Conservation (phyloP, 2,329 filamentous ascomycete species). For the Madurella mycetomatis region DNA sequence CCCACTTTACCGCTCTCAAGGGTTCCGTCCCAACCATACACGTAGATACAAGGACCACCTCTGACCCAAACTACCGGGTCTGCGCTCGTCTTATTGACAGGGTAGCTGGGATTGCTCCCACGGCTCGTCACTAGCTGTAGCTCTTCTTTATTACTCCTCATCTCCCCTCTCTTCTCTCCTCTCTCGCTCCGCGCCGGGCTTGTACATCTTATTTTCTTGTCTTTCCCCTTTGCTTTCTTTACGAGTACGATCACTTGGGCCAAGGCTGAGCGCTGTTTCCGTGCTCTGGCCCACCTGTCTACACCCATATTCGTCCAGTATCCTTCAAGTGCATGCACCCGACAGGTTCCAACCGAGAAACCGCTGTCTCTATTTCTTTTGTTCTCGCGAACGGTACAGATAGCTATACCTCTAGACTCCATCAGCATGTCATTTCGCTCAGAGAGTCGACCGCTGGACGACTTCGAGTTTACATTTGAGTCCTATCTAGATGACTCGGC, state of each 20-base stretch:
- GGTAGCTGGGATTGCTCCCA: neutral
- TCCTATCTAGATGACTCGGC: conserved; percentile 22
- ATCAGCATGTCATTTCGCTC: conserved; percentile 3
- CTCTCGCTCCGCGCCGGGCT: neutral
- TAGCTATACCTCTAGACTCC: neutral
- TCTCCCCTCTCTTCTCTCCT: neutral
- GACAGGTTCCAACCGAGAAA: no score
- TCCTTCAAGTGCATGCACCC: no score
- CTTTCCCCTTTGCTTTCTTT: no score
- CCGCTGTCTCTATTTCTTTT: no score
- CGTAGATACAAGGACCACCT: conserved; percentile 1
- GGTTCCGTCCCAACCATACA: no score
- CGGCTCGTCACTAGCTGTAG: conserved; percentile 1
- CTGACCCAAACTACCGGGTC: conserved; percentile 17
- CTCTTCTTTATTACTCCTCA: neutral
- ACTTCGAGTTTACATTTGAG: conserved; percentile 29
- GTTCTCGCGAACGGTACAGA: no score
- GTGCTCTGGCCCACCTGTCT: no score
- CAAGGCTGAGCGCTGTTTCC: no score
- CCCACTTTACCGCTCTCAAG: neutral
- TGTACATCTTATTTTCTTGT: no score
- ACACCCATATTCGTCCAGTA: no score
- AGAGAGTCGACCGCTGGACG: conserved; percentile 10
- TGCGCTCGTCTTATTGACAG: conserved; percentile 2
- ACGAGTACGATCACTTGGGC: no score